Evolutionary conservation across 164 flowering plant genomes (phyloP).

Genomic region (Magnolia officinalis): DNA sequence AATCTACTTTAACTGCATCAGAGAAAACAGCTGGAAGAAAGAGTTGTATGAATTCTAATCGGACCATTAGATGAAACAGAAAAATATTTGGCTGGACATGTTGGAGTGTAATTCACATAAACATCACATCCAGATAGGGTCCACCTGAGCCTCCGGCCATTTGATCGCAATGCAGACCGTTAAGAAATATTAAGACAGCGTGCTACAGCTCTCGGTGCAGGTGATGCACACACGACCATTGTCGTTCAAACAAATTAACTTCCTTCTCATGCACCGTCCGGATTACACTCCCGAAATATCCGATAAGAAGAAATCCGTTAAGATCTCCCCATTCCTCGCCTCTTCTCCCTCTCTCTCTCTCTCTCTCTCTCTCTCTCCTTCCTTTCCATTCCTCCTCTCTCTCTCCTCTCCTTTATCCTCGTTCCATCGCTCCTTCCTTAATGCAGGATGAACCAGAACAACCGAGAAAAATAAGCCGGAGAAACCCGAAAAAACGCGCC

Average conservation of each 20-base stretch:
- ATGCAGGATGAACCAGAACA: not conserved
- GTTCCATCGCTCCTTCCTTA: not conserved
- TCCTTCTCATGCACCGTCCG: not conserved
- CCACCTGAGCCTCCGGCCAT: no score
- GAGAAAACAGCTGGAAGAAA: no score
- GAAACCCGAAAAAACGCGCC: not conserved
- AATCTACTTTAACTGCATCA: no score
- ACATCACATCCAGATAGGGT: no score
- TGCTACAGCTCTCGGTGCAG: no score
- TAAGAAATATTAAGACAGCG: no score
- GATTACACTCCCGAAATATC: slow-evolving; percentile 1
- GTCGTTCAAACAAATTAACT: not conserved
- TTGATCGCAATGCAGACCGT: no score
- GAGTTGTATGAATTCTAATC: no score
- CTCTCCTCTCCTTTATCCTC: slow-evolving; percentile 3
- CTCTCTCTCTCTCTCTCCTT: not conserved
- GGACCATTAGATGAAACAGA: no score
- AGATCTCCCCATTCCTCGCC: slow-evolving; percentile 1
- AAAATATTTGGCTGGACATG: no score
- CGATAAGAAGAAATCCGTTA: slow-evolving; percentile 7
- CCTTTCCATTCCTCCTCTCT: not conserved
- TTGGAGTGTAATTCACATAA: no score
- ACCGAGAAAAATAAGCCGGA: slow-evolving; percentile 7
- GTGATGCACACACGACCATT: no score
- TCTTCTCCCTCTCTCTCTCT: not conserved